phyloP scores from a whole-genome alignment of 805 yeast genomes.

The Saccharomyces eubayanus region DNA sequence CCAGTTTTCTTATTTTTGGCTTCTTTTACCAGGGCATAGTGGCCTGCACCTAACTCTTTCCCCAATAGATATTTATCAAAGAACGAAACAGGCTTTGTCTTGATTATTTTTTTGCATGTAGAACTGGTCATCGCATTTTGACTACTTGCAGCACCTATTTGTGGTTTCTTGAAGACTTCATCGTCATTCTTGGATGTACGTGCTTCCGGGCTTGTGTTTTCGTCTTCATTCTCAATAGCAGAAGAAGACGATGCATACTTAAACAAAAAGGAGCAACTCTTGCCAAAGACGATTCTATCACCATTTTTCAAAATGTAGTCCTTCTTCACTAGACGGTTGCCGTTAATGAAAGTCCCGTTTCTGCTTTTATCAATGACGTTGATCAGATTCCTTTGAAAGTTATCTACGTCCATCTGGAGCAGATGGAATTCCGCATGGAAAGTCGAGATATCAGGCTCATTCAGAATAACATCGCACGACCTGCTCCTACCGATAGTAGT shows the following conservation, averaged over 20 bases:
- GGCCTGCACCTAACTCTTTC: constrained; percentile 62
- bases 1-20: constrained; percentile 53
- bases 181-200: constrained; percentile 5
- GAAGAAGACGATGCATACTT: constrained; percentile 30
- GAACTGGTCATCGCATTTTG: constrained; percentile 12
- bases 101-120: constrained; percentile 1
- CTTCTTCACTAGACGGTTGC: constrained; percentile 40
- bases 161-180: constrained; percentile 24
- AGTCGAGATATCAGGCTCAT: constrained; percentile 57
- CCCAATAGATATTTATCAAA: constrained; percentile 47
- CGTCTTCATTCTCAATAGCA: constrained; percentile 4
- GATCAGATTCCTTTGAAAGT: constrained; percentile 31
- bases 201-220: background rate
- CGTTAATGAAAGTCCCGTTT: constrained; percentile 64
- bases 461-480: constrained; percentile 46
- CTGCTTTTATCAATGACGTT: constrained; percentile 47
- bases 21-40: constrained; percentile 73
- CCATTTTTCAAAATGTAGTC: constrained; percentile 50
- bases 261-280: constrained; percentile 43
- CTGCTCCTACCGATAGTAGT: constrained; percentile 48
- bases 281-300: constrained; percentile 53
- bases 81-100: constrained; percentile 34
- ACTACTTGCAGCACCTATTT: constrained; percentile 17
- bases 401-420: constrained; percentile 33
- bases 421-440: constrained; percentile 49